Conservation (phyloP, 2,329 filamentous ascomycete genomes). For the Stachybotrys elegans region DNA sequence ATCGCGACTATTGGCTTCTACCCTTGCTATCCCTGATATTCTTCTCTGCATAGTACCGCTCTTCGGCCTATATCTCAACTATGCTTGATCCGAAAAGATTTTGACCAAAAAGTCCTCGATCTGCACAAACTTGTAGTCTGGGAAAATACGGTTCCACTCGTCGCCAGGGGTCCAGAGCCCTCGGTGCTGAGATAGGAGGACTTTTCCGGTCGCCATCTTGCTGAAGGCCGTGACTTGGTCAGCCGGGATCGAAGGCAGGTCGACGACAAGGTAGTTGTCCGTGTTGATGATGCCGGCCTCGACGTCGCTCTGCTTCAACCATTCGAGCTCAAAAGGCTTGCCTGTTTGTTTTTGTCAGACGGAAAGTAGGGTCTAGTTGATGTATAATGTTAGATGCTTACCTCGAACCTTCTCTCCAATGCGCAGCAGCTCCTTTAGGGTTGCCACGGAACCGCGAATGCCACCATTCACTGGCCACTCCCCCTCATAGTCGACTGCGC, state of each 20-base stretch:
- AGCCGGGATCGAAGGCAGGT: constrained; percentile 12
- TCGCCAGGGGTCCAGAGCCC: constrained; percentile 33
- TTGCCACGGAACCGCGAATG: constrained; percentile 31
- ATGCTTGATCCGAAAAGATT: too few relatives aligned
- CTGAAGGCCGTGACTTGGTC: constrained; percentile 15
- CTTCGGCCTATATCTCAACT: too few relatives aligned
- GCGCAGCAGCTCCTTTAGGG: constrained; percentile 26
- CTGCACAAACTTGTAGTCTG: constrained; percentile 35
- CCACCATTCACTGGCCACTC: constrained; percentile 36
- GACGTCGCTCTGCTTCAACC: constrained; percentile 12
- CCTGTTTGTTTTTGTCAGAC: too few relatives aligned
- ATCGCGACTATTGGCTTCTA: too few relatives aligned
- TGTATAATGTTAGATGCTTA: constrained; percentile 21
- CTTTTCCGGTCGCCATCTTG: constrained; percentile 23
- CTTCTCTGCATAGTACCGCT: too few relatives aligned
- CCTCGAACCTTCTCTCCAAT: constrained; percentile 35
- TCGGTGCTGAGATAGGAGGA: constrained; percentile 26
- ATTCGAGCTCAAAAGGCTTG: constrained; percentile 10
- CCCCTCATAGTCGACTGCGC: constrained; percentile 35
- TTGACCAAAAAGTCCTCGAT: constrained; percentile 35
- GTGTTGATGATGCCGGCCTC: constrained; percentile 12
- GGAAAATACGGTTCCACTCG: constrained; percentile 39
- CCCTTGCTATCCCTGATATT: too few relatives aligned
- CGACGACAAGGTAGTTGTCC: constrained; percentile 14
- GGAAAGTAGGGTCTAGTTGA: not conserved